A percentile compares a stretch with the other conserved stretches of the same genome.
Conservation (phyloP, 1,139 yeast genomes). For the Yamadazyma sp. region DNA sequence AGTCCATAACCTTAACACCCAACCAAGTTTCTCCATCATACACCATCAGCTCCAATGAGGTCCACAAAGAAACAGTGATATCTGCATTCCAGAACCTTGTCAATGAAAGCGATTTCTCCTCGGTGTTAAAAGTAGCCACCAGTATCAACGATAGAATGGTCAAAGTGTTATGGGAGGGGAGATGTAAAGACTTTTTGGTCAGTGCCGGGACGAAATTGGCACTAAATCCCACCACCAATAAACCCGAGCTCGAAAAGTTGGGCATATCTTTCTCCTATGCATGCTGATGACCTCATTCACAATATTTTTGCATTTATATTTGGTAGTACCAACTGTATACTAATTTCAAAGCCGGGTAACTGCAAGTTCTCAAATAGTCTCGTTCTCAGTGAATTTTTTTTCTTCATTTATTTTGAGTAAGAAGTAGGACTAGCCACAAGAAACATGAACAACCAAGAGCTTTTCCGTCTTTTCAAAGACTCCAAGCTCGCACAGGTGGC, state of each 20-base stretch:
- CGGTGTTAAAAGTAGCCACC: conserved; percentile 75
- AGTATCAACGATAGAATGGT: conserved; percentile 63
- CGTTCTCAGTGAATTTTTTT: conserved; percentile 4
- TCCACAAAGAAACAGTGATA: conserved; percentile 41
- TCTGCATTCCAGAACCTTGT: conserved; percentile 55
- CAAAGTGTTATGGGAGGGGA: conserved; percentile 84
- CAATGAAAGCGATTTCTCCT: conserved; percentile 56
- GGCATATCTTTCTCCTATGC: conserved; percentile 43
- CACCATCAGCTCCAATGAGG: not conserved
- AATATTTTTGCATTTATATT: too few species aligned
- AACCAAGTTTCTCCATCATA: conserved; percentile 17
- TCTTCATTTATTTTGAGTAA: not conserved
- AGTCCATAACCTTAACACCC: conserved; percentile 6
- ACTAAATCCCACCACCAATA: conserved; percentile 26
- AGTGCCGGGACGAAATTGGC: conserved; percentile 68
- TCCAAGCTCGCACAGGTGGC: conserved; percentile 51
- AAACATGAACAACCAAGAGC: conserved; percentile 30
- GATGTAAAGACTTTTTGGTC: conserved; percentile 74
- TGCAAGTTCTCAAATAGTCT: not conserved
- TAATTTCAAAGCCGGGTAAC: conserved; percentile 6
- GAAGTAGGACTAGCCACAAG: not conserved
- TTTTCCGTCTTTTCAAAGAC: conserved; percentile 40
- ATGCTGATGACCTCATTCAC: conserved; percentile 13
- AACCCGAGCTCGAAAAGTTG: conserved; percentile 38
- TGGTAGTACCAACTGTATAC: too few species aligned